phyloP scores from a whole-genome alignment of 2,329 filamentous ascomycete genomes.

The Onygenales sp. region DNA sequence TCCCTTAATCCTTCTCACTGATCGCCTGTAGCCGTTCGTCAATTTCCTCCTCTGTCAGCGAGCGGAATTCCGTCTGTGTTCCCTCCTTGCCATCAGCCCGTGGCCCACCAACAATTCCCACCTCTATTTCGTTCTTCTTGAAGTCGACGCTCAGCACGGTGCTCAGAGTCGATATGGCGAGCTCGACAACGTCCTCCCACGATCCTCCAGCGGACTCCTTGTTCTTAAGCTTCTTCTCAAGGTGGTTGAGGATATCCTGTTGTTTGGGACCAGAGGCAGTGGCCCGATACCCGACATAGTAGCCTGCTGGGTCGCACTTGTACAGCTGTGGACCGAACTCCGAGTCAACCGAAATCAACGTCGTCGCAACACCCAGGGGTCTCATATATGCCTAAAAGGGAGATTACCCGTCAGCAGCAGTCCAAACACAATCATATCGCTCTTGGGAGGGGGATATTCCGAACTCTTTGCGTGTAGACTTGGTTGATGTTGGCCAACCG shows the following conservation, averaged over 20 bases:
- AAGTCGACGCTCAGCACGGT: slow-evolving; percentile 97
- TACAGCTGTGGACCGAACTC: slow-evolving; percentile 90
- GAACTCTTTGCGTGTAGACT: slow-evolving; percentile 93
- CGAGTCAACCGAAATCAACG: slow-evolving; percentile 84
- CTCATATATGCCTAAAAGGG: slow-evolving; percentile 79
- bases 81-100: slow-evolving; percentile 73
- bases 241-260: slow-evolving; percentile 94
- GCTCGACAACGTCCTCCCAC: slow-evolving; percentile 97
- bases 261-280: slow-evolving; percentile 96
- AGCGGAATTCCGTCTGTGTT: slow-evolving; percentile 69
- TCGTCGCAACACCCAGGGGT: slow-evolving; percentile 89
- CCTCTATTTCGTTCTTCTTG: slow-evolving; percentile 98
- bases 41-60: slow-evolving; percentile 93
- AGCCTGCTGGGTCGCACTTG: slow-evolving; percentile 97
- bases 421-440: slow-evolving; percentile 1
- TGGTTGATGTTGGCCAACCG: slow-evolving; percentile 97
- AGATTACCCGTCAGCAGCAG: slow-evolving; percentile 3
- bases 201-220: slow-evolving; percentile 85
- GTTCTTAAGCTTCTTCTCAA: slow-evolving; percentile 99
- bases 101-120: slow-evolving; percentile 91
- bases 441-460: slow-evolving; percentile 16
- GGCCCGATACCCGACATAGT: slow-evolving; percentile 97
- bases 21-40: slow-evolving; percentile 97
- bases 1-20: slow-evolving; percentile 84
- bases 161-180: slow-evolving; percentile 90